Conservation (phyloP, 208 protist species). For the Angomonas ambiguus region DNA sequence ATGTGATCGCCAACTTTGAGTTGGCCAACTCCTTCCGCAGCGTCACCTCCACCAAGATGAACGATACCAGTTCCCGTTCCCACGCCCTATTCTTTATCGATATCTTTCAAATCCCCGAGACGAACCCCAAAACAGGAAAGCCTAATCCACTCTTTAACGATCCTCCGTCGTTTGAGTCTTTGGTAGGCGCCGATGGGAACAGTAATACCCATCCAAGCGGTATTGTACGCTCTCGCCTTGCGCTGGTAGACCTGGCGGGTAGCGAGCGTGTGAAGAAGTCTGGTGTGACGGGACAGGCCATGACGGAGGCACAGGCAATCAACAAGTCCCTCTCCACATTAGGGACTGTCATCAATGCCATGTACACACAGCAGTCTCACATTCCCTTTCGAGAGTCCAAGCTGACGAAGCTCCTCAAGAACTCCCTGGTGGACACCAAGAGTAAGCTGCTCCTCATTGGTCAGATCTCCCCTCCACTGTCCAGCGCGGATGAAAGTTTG, state of each 20-base stretch:
- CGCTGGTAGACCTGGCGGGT: conserved; percentile 95
- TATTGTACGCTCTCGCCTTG: conserved; percentile 88
- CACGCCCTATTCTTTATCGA: conserved; percentile 91
- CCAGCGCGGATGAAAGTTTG: conserved; percentile 64
- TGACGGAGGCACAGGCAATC: conserved; percentile 91
- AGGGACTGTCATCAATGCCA: conserved; percentile 82
- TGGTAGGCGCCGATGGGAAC: conserved; percentile 52
- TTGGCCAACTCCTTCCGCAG: conserved; percentile 75
- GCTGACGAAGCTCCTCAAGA: conserved; percentile 90
- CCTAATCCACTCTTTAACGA: conserved; percentile 8
- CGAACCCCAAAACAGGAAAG: background rate
- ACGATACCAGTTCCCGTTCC: conserved; percentile 84
- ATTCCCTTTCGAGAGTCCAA: conserved; percentile 91
- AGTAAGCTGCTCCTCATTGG: conserved; percentile 83
- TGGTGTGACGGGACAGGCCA: conserved; percentile 68
- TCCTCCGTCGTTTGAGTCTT: conserved; percentile 28
- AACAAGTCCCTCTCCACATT: conserved; percentile 87
- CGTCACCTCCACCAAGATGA: conserved; percentile 84
- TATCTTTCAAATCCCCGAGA: conserved; percentile 64
- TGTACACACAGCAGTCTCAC: conserved; percentile 68
- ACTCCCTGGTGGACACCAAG: conserved; percentile 51
- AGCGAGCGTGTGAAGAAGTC: conserved; percentile 91
- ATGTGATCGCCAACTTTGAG: conserved; percentile 70
- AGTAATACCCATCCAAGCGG: conserved; percentile 41
- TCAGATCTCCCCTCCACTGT: conserved; percentile 60